Base-by-base conservation (phyloP, 192 early-diverging fungal species). In the Phlyctochytrium planicorne region DNA sequence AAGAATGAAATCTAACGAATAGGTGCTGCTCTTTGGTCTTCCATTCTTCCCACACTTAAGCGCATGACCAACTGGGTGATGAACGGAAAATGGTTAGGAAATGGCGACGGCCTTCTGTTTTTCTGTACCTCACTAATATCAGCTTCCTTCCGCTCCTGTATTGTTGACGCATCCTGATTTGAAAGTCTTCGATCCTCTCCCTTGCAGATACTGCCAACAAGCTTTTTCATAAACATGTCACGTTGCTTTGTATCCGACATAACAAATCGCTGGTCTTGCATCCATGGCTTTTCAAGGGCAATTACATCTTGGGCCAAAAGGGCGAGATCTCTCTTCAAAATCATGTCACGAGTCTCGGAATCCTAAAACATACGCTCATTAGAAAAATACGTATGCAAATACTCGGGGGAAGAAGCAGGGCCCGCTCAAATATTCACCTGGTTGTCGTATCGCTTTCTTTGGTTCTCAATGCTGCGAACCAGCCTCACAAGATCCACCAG, bases 351-450 rank as follows among this genome's bases (percentile, higher is more conserved):
- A 1, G 56, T 67, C 2, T 53, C 57, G 3, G 17, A 66, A 50
- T 75, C 74, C 74, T 75, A 31, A 20, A 65, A 31, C 33, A 24
- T 1, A 23, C 0, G 0, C n/a, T 0, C 52, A 16, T 1, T 2
- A 1, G 23, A 1, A n/a, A 23, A 3, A 61, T 24, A 20, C 29
- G 3, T 10, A n/a, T 24, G 16, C 16, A 0, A 52, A 20, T 29
- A 34, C 23, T 20, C 29, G 30, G 32, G 6, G 30, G 12, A 17
- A 63, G 27, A 12, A 32, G n/a, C n/a, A n/a, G n/a, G n/a, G n/a
- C n/a, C n/a, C n/a, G n/a, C n/a, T n/a, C n/a, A n/a, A n/a, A 67
- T 14, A 36, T 63, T 16, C 32, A 75, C 74, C 68, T 75, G 74
- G 66, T 75, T 75, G 12, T 59, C 50, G 29, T 37, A 75, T 2